Evolutionary conservation across 352 stramenopile species (phyloP), one percentile per base, ranked within the genome.

Genomic region (Globisporangium irregulare): DNA sequence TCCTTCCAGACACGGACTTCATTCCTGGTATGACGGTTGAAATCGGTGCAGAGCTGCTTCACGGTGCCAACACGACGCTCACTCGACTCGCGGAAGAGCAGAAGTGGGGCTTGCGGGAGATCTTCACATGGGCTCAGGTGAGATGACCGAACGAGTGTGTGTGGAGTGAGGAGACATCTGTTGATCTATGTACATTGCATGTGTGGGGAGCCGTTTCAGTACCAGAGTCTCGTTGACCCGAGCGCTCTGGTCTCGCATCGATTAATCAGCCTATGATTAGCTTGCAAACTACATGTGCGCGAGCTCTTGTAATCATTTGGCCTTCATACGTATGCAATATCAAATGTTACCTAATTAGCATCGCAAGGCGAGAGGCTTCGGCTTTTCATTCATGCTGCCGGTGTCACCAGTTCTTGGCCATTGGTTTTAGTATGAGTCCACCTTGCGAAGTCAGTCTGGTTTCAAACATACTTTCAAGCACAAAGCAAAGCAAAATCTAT

Each of bases 211-310:
- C 36, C 54, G 53, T 59, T 51, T 57, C 41, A 4, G 43, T 22
- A 50, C 46, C 18, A 51, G 20, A 27, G 25, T 15, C 10, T 46
- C 18, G 3, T 38, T 27, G 14, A 57, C 10, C 14, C 2, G 29
- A 10, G 18, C 15, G 18, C 51, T 71, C 7, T 59, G 34, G 51
- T 46, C 15, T 51, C 73, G 86, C 86, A 94, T 91, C 86, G 82
- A 94, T 93, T 94, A 93, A 94, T 94, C 86, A 94, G 86, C 86
- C 86, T 87, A 74, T 88, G 83, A 87, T 92, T 83, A 62, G 56
- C 46, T 66, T 69, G 38, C 65, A 60, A 22, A 61, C 59, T 55
- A 27, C 65, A 34, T 48, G 38, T 18, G 55, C 38, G 71, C 59
- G 63, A 73, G 66, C 56, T 25, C 59, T 68, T 34, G 74, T 93